Percentiles rank a stretch among this genome's conserved stretches.
Conservation (phyloP, 106 monocot genomes). For the Allium fistulosum region DNA sequence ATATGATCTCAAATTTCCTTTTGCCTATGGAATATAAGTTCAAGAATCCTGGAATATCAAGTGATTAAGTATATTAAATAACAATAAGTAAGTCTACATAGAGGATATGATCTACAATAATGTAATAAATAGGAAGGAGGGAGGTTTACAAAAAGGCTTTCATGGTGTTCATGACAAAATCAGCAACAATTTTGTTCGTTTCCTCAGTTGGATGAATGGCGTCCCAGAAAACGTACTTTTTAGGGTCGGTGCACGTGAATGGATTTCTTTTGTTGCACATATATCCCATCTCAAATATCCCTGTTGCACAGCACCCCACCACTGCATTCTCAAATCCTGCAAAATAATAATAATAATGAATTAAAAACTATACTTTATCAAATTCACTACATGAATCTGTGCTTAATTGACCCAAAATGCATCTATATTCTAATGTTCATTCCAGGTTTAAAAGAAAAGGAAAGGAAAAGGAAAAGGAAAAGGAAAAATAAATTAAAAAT, state of each 20-base stretch:
- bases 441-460: background rate
- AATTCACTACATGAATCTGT: background rate
- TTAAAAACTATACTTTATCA: background rate
- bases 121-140: too few relatives aligned
- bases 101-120: too few relatives aligned
- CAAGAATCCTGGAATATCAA: too few relatives aligned
- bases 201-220: slow-evolving; percentile 57
- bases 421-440: too few relatives aligned
- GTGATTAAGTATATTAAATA: too few relatives aligned
- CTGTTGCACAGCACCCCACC: slow-evolving; percentile 52
- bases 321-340: slow-evolving; percentile 45
- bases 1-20: too few relatives aligned
- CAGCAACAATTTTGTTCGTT: slow-evolving; percentile 25
- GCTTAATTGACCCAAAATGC: too few relatives aligned
- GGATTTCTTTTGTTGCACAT: slow-evolving; percentile 26
- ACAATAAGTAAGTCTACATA: too few relatives aligned
- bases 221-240: slow-evolving; percentile 63
- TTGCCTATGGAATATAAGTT: too few relatives aligned
- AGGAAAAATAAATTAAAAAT: background rate
- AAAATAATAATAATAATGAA: background rate
- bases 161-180: slow-evolving; percentile 1
- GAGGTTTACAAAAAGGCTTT: too few relatives aligned
- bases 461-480: too few relatives aligned
- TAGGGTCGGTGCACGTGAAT: slow-evolving; percentile 37
- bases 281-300: slow-evolving; percentile 46